These are phyloP conservation scores for Talaromyces sp. DNA, from an alignment of 2,329 filamentous ascomycete genomes.

Conservation along the genomic window DNA sequence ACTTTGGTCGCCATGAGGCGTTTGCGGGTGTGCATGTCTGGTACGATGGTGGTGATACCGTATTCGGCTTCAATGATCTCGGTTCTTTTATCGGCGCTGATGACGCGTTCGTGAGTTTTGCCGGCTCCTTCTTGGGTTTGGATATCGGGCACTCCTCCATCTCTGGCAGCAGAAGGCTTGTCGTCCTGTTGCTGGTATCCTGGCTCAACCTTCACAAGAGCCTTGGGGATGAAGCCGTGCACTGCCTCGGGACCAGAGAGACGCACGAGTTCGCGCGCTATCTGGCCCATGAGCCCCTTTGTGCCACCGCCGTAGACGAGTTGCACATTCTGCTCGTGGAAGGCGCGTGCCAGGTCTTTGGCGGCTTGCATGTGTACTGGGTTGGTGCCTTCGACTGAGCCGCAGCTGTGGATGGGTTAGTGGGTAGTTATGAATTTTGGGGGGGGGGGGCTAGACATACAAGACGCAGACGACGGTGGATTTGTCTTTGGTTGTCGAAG, in stretches of 20 bases:
- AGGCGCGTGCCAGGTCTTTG: slow-evolving; percentile 65
- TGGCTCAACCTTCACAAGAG: slow-evolving; percentile 71
- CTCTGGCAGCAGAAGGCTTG: not conserved
- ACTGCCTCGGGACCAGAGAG: slow-evolving; percentile 77
- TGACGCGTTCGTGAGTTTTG: slow-evolving; percentile 51
- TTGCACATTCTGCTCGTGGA: slow-evolving; percentile 73
- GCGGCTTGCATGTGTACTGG: slow-evolving; percentile 76
- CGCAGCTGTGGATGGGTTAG: slow-evolving; percentile 58
- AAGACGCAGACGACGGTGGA: slow-evolving; percentile 81
- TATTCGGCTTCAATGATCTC: slow-evolving; percentile 52
- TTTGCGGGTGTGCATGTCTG: slow-evolving; percentile 96
- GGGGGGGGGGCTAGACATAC: slow-evolving; percentile 35
- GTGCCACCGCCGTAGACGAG: slow-evolving; percentile 96
- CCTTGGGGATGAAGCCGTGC: slow-evolving; percentile 88
- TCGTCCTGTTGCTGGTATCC: slow-evolving; percentile 24
- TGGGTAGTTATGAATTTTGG: not conserved
- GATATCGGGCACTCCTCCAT: slow-evolving; percentile 6
- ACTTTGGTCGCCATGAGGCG: slow-evolving; percentile 89
- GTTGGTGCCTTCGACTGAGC: slow-evolving; percentile 69
- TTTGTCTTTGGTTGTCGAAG: slow-evolving; percentile 28
- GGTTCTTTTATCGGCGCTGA: slow-evolving; percentile 33
- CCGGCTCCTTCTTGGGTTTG: slow-evolving; percentile 49
- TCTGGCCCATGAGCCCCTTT: slow-evolving; percentile 89
- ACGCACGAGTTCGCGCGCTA: slow-evolving; percentile 79
- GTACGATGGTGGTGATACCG: slow-evolving; percentile 81